Evolutionary conservation across 2,329 filamentous ascomycete species (phyloP), one percentile per base, ranked within the genome.

Genomic region (Exophiala bonariae): DNA sequence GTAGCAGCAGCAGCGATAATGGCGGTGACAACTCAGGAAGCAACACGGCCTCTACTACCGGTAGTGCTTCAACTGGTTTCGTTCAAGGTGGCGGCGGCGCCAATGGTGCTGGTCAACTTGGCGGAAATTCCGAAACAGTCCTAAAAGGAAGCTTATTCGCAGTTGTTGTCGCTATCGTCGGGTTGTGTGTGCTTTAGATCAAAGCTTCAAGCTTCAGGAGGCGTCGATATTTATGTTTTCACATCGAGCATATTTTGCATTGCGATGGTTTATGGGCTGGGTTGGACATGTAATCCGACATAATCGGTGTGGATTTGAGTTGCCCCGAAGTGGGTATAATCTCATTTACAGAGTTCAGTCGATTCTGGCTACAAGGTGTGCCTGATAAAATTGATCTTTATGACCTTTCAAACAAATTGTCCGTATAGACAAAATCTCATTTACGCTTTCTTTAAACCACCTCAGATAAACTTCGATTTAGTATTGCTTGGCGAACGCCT

Each of bases 121-220:
- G 49, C 14, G 47, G 44, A 9, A 52, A 52, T n/a, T 36, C 42
- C 42, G 70, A 74, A 58, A 63, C 63, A 40, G 66, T 72, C 40
- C 60, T 74, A 38, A 63, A 63, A 35, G 68, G 72, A 43, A 73
- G 71, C 6, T 61, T 75, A 53, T 72, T 75, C 48, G 73, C 72
- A 17, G 72, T 70, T 13, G 55, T 75, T 45, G 68, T 75, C 33
- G 73, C 71, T 16, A 60, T 75, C 18, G 66, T 74, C 36, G 72
- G 66, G 41, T 58, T 74, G 55, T 67, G 75, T 52, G 63, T 68
- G 61, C 75, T 63, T 52, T 50, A n/a, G 11, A 22, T 23, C 7
- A 20, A 6, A 6, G 14, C 14, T 39, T 39, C 16, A 34, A 11
- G 23, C 23, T 26, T 11, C 6, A 11, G 23, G 6, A 26, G 23